These are phyloP conservation scores for Trichoderma pleuroti DNA, from an alignment of 2,329 filamentous ascomycete genomes.

Conservation along the genomic window DNA sequence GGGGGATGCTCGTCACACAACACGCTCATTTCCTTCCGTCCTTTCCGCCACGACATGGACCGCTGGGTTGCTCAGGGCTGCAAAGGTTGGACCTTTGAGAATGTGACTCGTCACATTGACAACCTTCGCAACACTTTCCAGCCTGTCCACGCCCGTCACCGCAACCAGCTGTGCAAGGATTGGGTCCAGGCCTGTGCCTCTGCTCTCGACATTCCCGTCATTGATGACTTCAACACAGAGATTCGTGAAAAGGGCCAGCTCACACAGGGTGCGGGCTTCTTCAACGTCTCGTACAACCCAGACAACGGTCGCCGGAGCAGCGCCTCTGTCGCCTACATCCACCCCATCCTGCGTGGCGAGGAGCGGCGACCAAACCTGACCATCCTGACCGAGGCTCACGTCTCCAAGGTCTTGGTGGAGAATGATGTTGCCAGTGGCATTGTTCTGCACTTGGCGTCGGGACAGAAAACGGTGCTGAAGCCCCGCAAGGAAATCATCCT, in stretches of 20 bases:
- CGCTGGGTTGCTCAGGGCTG: conserved; percentile 80
- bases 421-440: conserved; percentile 70
- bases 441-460: conserved; percentile 58
- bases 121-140: conserved; percentile 87
- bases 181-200: conserved; percentile 80
- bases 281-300: conserved; percentile 87
- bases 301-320: conserved; percentile 81
- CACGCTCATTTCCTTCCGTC: conserved; percentile 87
- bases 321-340: conserved; percentile 87
- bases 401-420: conserved; percentile 72
- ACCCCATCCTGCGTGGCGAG: conserved; percentile 80
- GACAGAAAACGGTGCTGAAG: conserved; percentile 52
- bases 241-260: conserved; percentile 71
- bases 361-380: conserved; percentile 82
- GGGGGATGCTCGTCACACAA: conserved; percentile 94
- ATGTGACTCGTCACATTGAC: conserved; percentile 76
- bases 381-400: conserved; percentile 83
- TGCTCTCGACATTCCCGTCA: conserved; percentile 75
- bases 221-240: conserved; percentile 82
- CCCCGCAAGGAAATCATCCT: conserved; percentile 75
- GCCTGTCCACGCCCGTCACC: conserved; percentile 78
- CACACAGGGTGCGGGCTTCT: conserved; percentile 78
- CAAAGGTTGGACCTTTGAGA: conserved; percentile 82
- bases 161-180: conserved; percentile 87
- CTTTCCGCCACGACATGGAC: conserved; percentile 83